phyloP scores from a whole-genome alignment of 2,329 filamentous ascomycete species.

The Thielaviopsis punctulata region DNA sequence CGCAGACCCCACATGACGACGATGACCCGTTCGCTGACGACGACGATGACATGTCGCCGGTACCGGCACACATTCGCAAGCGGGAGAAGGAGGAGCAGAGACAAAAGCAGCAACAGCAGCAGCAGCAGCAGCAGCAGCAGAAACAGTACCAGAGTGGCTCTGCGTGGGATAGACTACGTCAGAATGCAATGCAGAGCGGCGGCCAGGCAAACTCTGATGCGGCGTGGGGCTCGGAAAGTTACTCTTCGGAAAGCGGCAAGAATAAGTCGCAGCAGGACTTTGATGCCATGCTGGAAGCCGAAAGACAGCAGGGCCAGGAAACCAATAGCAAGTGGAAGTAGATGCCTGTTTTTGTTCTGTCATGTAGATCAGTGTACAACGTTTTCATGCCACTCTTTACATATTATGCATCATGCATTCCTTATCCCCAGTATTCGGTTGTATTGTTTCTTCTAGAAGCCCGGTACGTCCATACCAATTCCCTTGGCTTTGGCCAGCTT shows the following conservation, averaged over 20 bases:
- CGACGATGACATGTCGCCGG: slow-evolving; percentile 9
- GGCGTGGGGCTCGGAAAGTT: not conserved
- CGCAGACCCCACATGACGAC: not conserved
- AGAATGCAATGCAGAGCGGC: not conserved
- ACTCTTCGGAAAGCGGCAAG: not conserved
- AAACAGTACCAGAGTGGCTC: not conserved
- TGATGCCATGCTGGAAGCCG: slow-evolving; percentile 30
- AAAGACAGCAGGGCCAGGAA: slow-evolving; percentile 22
- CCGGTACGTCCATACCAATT: slow-evolving; percentile 34
- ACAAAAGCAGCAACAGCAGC: not conserved
- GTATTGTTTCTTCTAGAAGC: slow-evolving; percentile 24
- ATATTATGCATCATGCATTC: not conserved
- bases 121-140: not conserved
- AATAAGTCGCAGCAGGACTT: slow-evolving; percentile 30
- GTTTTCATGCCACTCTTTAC: not conserved
- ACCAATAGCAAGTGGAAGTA: slow-evolving; percentile 20
- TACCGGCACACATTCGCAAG: slow-evolving; percentile 10
- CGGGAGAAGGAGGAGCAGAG: slow-evolving; percentile 7
- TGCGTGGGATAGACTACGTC: slow-evolving; percentile 10
- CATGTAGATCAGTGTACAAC: not conserved
- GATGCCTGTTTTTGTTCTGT: not conserved
- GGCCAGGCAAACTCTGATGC: not conserved
- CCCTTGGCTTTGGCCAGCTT: slow-evolving; percentile 36
- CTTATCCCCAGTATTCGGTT: slow-evolving; percentile 1
- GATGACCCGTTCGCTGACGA: slow-evolving; percentile 11